Percentiles rank a stretch among this genome's conserved stretches.
phyloP scores from a whole-genome alignment of 176 grass and related monocot species.

The Hyparrhenia diplandra region DNA sequence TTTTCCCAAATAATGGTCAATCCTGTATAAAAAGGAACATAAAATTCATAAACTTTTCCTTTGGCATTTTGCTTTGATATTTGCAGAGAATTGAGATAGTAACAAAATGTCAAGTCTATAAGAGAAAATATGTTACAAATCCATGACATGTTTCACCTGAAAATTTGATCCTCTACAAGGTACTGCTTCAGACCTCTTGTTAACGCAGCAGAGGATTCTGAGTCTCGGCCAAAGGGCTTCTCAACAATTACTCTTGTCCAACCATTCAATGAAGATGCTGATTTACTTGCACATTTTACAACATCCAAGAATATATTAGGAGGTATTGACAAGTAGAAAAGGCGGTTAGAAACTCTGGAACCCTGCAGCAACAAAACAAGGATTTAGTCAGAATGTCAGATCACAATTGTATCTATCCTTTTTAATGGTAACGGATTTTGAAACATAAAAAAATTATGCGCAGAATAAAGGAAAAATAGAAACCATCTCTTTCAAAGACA shows the following conservation, averaged over 20 bases:
- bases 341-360: conserved; percentile 69
- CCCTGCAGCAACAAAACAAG: conserved; percentile 48
- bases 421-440: conserved; percentile 2
- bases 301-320: conserved; percentile 98
- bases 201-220: conserved; percentile 85
- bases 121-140: not conserved
- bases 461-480: not conserved
- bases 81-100: not conserved
- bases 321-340: conserved; percentile 95
- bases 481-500: not conserved
- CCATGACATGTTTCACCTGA: conserved; percentile 48
- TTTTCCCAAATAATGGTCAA: conserved; percentile 93
- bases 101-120: not conserved
- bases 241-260: conserved; percentile 98
- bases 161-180: conserved; percentile 94
- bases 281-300: conserved; percentile 89
- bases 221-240: conserved; percentile 90
- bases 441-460: not conserved
- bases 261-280: conserved; percentile 70
- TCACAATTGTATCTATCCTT: not conserved
- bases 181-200: conserved; percentile 87
- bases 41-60: conserved; percentile 16
- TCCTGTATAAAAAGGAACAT: conserved; percentile 44
- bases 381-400: conserved; percentile 32
- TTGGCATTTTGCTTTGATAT: not conserved